These are phyloP conservation scores for Lachnellula cervina DNA, from an alignment of 2,329 filamentous ascomycete genomes.

Conservation along the genomic window DNA sequence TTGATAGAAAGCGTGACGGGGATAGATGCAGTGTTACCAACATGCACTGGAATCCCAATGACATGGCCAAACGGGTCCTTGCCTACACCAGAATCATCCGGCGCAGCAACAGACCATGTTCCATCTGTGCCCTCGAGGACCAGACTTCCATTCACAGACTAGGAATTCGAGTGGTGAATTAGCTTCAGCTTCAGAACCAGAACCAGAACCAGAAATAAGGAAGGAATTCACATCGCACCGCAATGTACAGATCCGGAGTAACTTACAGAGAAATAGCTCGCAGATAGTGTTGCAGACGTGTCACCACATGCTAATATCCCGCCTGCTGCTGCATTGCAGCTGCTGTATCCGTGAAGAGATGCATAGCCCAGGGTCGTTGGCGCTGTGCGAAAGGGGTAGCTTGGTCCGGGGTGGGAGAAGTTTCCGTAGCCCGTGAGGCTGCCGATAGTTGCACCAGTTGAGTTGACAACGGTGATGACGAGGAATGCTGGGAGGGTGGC, in stretches of 20 bases:
- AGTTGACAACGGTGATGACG: not conserved
- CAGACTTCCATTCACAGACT: not conserved
- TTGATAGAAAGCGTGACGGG: slow-evolving; percentile 1
- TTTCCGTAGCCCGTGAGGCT: slow-evolving; percentile 9
- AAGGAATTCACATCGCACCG: too few species aligned
- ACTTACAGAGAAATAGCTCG: slow-evolving; percentile 1
- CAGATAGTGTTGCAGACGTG: not conserved
- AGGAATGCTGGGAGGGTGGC: not conserved
- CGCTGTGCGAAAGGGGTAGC: not conserved
- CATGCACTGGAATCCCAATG: slow-evolving; percentile 11
- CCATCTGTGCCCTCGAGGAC: slow-evolving; percentile 4
- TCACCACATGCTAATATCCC: not conserved
- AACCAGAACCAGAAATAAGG: not conserved
- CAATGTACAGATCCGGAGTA: too few species aligned
- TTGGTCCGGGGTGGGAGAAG: slow-evolving; percentile 8
- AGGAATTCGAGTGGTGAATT: not conserved
- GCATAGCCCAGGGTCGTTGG: not conserved
- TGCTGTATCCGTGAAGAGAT: not conserved
- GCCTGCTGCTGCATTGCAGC: not conserved
- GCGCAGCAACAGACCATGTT: slow-evolving; percentile 3
- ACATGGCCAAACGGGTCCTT: not conserved
- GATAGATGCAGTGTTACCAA: slow-evolving; percentile 1
- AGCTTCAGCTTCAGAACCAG: not conserved
- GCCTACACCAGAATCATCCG: slow-evolving; percentile 1
- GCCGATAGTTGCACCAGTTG: slow-evolving; percentile 1